A percentile compares a stretch with the other conserved stretches of the same genome.
These are phyloP conservation scores for Skeletonema tropicum DNA, from an alignment of 108 stramenopile species.

Conservation along the genomic window DNA sequence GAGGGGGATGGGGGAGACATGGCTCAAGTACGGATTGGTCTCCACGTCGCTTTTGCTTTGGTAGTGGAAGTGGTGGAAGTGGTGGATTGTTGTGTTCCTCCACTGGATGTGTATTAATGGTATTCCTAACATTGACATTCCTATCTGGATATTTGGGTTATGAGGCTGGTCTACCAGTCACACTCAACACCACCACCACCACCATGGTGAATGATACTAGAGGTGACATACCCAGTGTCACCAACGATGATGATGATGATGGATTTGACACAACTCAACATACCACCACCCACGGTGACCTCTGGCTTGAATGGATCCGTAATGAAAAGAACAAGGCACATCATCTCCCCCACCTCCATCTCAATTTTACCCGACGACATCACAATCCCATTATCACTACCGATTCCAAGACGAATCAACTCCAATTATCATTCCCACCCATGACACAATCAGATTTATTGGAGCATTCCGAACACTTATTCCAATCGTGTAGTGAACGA, in stretches of 20 bases:
- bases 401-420: background rate
- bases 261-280: slow-evolving; percentile 15
- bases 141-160: slow-evolving; percentile 21
- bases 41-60: background rate
- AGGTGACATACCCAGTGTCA: no score
- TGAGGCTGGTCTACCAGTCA: slow-evolving; percentile 19
- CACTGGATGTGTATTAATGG: background rate
- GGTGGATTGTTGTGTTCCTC: background rate
- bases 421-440: background rate
- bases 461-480: slow-evolving; percentile 16
- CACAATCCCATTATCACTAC: background rate
- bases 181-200: no score
- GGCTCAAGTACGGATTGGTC: slow-evolving; percentile 6
- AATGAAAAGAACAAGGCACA: background rate
- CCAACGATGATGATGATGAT: background rate
- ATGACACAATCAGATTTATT: slow-evolving; percentile 15
- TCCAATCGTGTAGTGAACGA: slow-evolving; percentile 29
- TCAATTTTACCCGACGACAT: background rate
- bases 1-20: slow-evolving; percentile 31
- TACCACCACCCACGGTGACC: slow-evolving; percentile 15
- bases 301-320: slow-evolving; percentile 21
- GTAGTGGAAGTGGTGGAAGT: no score
- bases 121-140: slow-evolving; percentile 4
- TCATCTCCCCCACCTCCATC: background rate
- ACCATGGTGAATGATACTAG: background rate